Conservation (phyloP, 352 stramenopile species). For the Phytophthora brassicae region DNA sequence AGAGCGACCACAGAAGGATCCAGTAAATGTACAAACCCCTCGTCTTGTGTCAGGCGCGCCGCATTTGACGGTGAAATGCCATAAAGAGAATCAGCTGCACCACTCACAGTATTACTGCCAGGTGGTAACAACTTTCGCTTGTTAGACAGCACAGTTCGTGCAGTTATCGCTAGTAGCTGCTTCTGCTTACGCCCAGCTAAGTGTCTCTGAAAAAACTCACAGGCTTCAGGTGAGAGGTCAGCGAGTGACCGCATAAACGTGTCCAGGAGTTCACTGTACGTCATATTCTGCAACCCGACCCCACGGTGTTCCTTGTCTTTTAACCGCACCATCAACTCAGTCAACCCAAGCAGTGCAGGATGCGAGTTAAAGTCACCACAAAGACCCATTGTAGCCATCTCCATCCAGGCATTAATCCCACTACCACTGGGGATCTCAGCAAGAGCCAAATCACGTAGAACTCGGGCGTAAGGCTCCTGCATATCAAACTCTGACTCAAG, state of each 20-base stretch:
- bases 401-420: constrained; percentile 58
- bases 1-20: constrained; percentile 37
- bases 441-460: constrained; percentile 60
- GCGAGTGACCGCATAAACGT: constrained; percentile 64
- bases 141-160: constrained; percentile 15
- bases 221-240: constrained; percentile 58
- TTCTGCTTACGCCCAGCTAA: constrained; percentile 65
- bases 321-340: constrained; percentile 70
- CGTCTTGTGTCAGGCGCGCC: constrained; percentile 16
- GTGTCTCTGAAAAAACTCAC: constrained; percentile 73
- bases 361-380: constrained; percentile 60
- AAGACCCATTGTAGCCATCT: constrained; percentile 71
- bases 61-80: not conserved
- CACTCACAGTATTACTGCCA: not conserved
- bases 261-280: constrained; percentile 64
- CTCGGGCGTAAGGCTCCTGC: constrained; percentile 46
- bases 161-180: constrained; percentile 25
- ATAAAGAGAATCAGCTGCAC: constrained; percentile 23
- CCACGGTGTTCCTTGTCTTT: constrained; percentile 79
- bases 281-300: constrained; percentile 84
- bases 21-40: constrained; percentile 42
- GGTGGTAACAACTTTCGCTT: constrained; percentile 35
- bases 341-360: constrained; percentile 58
- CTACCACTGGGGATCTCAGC: constrained; percentile 44
- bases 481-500: constrained; percentile 63